These are phyloP conservation scores for Parasarocladium wereldwijsianum DNA, from an alignment of 2,329 filamentous ascomycete genomes.

Conservation along the genomic window DNA sequence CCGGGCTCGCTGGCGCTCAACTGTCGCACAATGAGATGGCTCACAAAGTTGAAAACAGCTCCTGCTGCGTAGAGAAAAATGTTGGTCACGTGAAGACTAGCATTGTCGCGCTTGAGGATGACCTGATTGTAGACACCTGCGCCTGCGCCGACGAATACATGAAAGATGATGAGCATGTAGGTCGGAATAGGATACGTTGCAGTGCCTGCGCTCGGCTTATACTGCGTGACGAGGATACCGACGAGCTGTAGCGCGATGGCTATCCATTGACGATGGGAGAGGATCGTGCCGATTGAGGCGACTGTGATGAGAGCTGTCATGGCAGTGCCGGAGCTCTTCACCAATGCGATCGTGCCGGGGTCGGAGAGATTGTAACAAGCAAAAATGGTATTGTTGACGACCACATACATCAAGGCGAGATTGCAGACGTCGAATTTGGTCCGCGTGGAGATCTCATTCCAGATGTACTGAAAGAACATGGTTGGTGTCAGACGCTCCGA, in stretches of 20 bases:
- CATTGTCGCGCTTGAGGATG: conserved; percentile 15
- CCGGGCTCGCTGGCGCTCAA: conserved; percentile 15
- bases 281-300: conserved; percentile 11
- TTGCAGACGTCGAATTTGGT: conserved; percentile 16
- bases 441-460: conserved; percentile 12
- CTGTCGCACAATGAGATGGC: conserved; percentile 11
- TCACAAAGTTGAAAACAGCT: conserved; percentile 13
- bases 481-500: too few relatives aligned
- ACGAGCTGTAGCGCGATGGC: conserved; percentile 15
- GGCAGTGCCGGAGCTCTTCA: conserved; percentile 17
- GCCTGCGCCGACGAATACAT: conserved; percentile 16
- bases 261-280: conserved; percentile 17
- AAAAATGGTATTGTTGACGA: conserved; percentile 20
- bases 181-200: conserved; percentile 15
- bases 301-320: conserved; percentile 17
- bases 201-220: conserved; percentile 13
- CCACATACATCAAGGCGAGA: conserved; percentile 17
- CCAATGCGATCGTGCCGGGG: conserved; percentile 17
- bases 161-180: conserved; percentile 16
- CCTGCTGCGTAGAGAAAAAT: conserved; percentile 17
- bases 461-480: conserved; percentile 9
- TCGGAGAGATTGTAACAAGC: conserved; percentile 17
- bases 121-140: conserved; percentile 20
- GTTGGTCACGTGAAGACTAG: conserved; percentile 18
- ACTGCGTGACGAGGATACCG: conserved; percentile 16